Evolutionary conservation across 1,284 basidiomycete genomes (phyloP), one percentile per base, ranked within the genome.

Genomic region (Gomphus bonarii): DNA sequence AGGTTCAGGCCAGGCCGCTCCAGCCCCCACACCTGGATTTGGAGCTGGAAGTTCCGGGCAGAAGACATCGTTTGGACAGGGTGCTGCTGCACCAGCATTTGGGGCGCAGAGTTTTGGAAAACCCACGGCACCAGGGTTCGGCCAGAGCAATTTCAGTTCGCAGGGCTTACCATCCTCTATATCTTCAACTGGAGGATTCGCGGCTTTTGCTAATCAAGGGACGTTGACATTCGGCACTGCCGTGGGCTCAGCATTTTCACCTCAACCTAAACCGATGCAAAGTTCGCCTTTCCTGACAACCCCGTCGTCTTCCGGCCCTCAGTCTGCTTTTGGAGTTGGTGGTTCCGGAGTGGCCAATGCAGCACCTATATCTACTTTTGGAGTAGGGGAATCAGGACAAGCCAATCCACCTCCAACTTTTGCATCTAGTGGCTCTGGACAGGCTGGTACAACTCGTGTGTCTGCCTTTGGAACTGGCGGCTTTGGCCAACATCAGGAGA

Each of bases 181-280:
- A 20, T 38, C 52, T 1, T 43, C 54, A 3, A 55, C 20, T 25
- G 58, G 52, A n/a, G 58, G 58, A 16, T 59, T 59, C 38, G 58
- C 58, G 1, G 42, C 58, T 31, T 59, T 55, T 55, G 58, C 58
- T 16, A 43, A 31, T 20, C 36, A 54, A n/a, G 52, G 47, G n/a
- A 28, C 66, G 1, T 65, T 66, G 18, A 58, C 64, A 1, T 70
- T 73, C 55, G 64, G 65, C 8, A 53, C 64, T 22, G 60, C 55
- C n/a, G 50, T 58, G n/a, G 60, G 6, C 48, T 66, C 67, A 25
- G 65, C 70, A 10, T 69, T 70, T 28, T 63, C 72, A 3, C 66
- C 64, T 6, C 68, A 65, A 0, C 73, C 75, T 56, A 73, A 71
- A 58, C 67, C 75, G 8, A 66, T 71, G 3, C 60, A 28, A 69